Conservation (phyloP, 116 monocot genomes). For the Zostera marina region DNA sequence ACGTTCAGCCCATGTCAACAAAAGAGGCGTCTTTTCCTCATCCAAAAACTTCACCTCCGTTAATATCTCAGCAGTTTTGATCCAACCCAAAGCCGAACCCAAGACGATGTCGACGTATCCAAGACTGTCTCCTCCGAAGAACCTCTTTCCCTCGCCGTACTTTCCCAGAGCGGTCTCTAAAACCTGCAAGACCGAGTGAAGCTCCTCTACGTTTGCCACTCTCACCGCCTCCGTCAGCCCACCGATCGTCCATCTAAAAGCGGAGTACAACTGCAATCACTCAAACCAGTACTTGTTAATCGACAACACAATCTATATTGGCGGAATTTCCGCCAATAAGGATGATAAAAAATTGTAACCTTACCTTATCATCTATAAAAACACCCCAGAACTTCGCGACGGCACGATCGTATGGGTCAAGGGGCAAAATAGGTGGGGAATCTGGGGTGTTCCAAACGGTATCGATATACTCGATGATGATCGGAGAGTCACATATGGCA, state of each 20-base stretch:
- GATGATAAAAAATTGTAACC: not conserved
- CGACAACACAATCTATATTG: not conserved
- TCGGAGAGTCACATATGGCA: slow-evolving; percentile 4
- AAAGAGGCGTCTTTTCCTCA: slow-evolving; percentile 5
- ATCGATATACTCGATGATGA: slow-evolving; percentile 12
- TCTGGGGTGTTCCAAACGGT: slow-evolving; percentile 6
- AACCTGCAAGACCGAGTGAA: not conserved
- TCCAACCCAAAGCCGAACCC: slow-evolving; percentile 4
- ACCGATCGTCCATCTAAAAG: not conserved
- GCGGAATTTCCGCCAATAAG: no score
- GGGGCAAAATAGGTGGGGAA: not conserved
- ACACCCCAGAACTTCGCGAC: slow-evolving; percentile 7
- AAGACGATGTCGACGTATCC: slow-evolving; percentile 14
- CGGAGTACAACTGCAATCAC: not conserved
- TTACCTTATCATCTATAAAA: slow-evolving; percentile 11
- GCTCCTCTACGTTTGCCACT: not conserved
- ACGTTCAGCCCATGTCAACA: not conserved
- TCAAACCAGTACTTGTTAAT: not conserved
- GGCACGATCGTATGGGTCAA: slow-evolving; percentile 1
- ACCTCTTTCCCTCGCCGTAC: slow-evolving; percentile 8
- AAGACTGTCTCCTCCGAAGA: slow-evolving; percentile 13
- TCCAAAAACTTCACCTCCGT: slow-evolving; percentile 6
- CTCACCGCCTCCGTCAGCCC: slow-evolving; percentile 6
- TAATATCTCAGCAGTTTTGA: slow-evolving; percentile 4
- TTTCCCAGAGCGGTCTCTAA: slow-evolving; percentile 15